Base-by-base conservation (phyloP, 805 yeast genomes). In the Ogataea ramenticola region DNA sequence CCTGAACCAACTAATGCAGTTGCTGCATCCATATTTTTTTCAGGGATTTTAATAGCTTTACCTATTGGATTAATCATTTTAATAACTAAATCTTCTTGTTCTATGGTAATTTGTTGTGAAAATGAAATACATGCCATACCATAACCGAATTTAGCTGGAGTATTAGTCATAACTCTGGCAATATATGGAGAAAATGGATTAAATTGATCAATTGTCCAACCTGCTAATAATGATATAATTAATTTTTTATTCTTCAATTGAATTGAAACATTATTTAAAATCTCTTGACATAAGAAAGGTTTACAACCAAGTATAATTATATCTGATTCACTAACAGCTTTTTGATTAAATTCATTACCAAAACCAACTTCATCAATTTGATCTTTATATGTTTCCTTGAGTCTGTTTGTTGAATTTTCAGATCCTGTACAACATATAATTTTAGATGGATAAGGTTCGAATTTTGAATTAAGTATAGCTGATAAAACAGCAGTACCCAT, bases 101-200 rank as follows among this genome's bases (percentile, higher is more conserved):
- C 66, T 27, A 58, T 54, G 32, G 65, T 68, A 17, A 80, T 81
- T 11, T 63, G 64, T 2, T 64, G 49, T 10, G 91, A 78, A 57
- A 86, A 80, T 2, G 96, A 77, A n/a, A 93, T 80, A 34, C 88
- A 89, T 11, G 98, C 96, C 74, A 91, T 88, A 42, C 98, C 99
- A 53, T 82, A 79, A 20, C 97, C 96, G 62, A 77, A 86, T 61
- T 82, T 82, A 17, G 96, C 95, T 3, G 99, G 97, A 0, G 99
- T 93, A 67, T 91, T 93, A 39, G 99, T 91, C 96, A 95, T 90
- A n/a, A 95, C 95, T 49, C 96, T 76, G 20, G 95, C 86, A 29
- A 91, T 80, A 46, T 71, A 67, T 7, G 72, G 67, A 10, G 86
- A 69, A 36, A 3, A 16, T 19, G 3, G 21, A 54, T 78, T 74